A percentile compares a stretch with the other conserved stretches of the same genome.
Conservation (phyloP, 1,139 yeast genomes). For the Magnusiomyces fungicola region DNA sequence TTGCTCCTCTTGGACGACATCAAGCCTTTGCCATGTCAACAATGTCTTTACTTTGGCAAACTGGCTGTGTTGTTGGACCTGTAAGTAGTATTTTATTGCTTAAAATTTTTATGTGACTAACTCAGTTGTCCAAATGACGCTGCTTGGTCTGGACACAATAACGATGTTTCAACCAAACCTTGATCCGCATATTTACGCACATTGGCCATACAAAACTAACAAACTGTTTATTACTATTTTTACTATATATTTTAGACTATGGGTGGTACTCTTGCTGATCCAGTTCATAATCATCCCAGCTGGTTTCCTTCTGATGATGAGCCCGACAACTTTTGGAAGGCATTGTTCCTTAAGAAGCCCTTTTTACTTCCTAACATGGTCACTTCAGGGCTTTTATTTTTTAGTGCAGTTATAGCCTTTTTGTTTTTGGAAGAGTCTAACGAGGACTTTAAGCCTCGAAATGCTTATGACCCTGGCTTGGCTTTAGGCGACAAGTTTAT, state of each 20-base stretch:
- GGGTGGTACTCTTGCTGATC: conserved; percentile 40
- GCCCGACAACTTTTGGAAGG: conserved; percentile 11
- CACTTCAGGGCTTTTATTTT: conserved; percentile 38
- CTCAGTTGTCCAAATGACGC: too few relatives aligned
- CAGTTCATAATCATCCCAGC: conserved; percentile 29
- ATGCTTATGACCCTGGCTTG: conserved; percentile 44
- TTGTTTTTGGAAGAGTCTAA: conserved; percentile 60
- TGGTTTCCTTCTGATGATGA: conserved; percentile 20
- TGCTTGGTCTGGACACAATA: too few relatives aligned
- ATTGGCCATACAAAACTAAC: too few relatives aligned
- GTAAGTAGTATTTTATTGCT: too few relatives aligned
- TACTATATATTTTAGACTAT: conserved; percentile 27
- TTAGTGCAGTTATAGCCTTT: conserved; percentile 33
- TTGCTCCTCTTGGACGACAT: conserved; percentile 47
- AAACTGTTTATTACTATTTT: conserved; percentile 13
- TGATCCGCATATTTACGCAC: too few relatives aligned
- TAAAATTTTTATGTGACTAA: too few relatives aligned
- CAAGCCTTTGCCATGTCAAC: conserved; percentile 57
- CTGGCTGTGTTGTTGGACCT: conserved; percentile 55
- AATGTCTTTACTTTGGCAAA: conserved; percentile 52
- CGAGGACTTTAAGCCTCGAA: conserved; percentile 25
- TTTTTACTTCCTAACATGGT: conserved; percentile 56
- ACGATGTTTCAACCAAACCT: too few relatives aligned
- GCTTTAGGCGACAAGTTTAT: conserved; percentile 45
- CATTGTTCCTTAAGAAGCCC: conserved; percentile 41